Evolutionary conservation across 371 early-diverging fungal species (phyloP).

Genomic region (Nosema muscidifuracis): DNA sequence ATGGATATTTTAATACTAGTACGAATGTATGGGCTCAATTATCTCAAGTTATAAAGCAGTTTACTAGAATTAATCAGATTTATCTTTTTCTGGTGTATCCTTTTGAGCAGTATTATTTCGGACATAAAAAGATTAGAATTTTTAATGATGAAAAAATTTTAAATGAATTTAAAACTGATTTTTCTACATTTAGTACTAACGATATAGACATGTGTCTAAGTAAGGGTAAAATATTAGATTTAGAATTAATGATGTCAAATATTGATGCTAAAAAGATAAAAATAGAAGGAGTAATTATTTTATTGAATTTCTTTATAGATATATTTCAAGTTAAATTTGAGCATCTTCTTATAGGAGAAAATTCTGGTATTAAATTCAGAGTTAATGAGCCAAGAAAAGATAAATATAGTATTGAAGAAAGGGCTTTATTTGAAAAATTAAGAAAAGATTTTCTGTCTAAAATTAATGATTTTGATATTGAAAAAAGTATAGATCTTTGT

Average conservation of each 20-base stretch:
- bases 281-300: neutral
- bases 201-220: constrained; percentile 9
- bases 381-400: neutral
- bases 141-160: constrained; percentile 3
- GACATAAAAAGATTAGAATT: neutral
- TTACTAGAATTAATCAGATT: constrained; percentile 9
- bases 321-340: neutral
- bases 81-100: constrained; percentile 19
- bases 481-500: neutral
- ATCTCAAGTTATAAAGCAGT: neutral
- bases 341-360: neutral
- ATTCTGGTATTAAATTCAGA: neutral
- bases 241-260: neutral
- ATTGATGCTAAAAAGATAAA: neutral
- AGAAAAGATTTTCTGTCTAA: neutral
- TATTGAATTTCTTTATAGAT: constrained; percentile 5
- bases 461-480: neutral
- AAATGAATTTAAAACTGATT: neutral
- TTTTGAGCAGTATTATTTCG: constrained; percentile 1
- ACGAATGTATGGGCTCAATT: neutral
- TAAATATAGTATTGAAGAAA: neutral
- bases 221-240: neutral
- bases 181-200: neutral
- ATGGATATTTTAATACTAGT: neutral
- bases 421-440: neutral